Percentiles rank a stretch among this genome's conserved stretches.
These are phyloP conservation scores for Pythium aristosporum DNA, from an alignment of 352 stramenopile genomes.

Conservation along the genomic window DNA sequence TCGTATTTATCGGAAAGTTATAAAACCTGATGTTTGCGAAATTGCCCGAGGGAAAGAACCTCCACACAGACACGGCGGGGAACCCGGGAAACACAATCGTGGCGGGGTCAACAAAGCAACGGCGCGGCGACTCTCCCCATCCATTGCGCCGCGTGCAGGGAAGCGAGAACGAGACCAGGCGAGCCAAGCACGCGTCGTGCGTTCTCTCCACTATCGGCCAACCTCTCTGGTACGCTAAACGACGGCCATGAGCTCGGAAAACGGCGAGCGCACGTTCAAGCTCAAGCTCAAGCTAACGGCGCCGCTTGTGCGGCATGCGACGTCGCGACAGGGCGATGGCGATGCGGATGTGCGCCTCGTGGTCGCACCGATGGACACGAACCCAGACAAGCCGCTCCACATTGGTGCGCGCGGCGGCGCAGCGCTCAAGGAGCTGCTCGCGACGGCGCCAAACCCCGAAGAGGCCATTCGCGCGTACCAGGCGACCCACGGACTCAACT, in stretches of 20 bases:
- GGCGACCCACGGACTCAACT: conserved; percentile 51
- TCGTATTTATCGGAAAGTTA: background rate
- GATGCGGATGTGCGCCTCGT: conserved; percentile 15
- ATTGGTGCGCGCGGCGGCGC: conserved; percentile 71
- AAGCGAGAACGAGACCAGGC: background rate
- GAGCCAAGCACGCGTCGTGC: background rate
- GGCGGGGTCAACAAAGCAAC: conserved; percentile 1
- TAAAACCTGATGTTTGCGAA: conserved; percentile 2
- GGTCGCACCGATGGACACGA: conserved; percentile 25
- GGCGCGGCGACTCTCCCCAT: background rate
- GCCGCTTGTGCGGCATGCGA: conserved; percentile 16
- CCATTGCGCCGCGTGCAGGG: background rate
- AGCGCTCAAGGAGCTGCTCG: conserved; percentile 81
- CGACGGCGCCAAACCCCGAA: conserved; percentile 80
- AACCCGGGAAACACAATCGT: background rate
- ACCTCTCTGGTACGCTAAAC: background rate
- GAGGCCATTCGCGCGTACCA: conserved; percentile 84
- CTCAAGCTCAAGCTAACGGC: conserved; percentile 66
- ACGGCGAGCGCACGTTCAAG: conserved; percentile 28
- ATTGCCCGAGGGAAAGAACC: conserved; percentile 11
- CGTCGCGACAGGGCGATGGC: conserved; percentile 21
- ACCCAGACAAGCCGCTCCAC: conserved; percentile 43
- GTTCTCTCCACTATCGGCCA: background rate
- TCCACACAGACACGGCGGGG: conserved; percentile 8
- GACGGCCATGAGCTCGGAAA: conserved; percentile 34